Conservation (phyloP, 1,284 basidiomycete species). For the Sporisorium sorghi region DNA sequence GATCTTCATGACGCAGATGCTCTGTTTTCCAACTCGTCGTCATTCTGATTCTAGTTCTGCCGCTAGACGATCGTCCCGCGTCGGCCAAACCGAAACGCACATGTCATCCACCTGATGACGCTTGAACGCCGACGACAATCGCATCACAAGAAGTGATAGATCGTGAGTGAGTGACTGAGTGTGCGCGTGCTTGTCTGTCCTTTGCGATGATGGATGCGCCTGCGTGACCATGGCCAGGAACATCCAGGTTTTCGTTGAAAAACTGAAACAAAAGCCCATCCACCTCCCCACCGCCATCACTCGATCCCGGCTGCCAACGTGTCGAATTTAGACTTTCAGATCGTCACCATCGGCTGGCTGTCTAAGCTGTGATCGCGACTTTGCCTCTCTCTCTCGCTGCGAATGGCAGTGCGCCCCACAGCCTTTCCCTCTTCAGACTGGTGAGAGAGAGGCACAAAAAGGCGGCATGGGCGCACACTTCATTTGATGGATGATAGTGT, state of each 20-base stretch:
- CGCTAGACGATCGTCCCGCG: not conserved
- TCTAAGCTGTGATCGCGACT: not conserved
- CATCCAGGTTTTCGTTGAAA: not conserved
- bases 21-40: not conserved
- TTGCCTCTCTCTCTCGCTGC: not conserved
- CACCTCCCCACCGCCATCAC: slow-evolving; percentile 2
- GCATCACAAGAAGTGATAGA: too few relatives aligned
- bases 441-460: too few relatives aligned
- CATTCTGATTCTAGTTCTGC: not conserved
- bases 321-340: not conserved
- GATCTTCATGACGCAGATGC: not conserved
- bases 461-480: too few relatives aligned
- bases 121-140: too few relatives aligned
- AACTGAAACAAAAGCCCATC: not conserved
- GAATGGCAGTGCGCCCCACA: too few relatives aligned
- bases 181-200: too few relatives aligned
- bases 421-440: too few relatives aligned
- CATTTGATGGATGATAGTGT: too few relatives aligned
- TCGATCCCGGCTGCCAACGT: not conserved
- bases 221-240: not conserved
- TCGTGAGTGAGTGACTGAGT: not conserved
- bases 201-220: not conserved
- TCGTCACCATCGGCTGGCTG: not conserved
- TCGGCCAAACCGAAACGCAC: not conserved
- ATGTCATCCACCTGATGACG: not conserved